Base-by-base conservation (phyloP, 2,329 filamentous ascomycete species). In the Botryotinia convoluta region DNA sequence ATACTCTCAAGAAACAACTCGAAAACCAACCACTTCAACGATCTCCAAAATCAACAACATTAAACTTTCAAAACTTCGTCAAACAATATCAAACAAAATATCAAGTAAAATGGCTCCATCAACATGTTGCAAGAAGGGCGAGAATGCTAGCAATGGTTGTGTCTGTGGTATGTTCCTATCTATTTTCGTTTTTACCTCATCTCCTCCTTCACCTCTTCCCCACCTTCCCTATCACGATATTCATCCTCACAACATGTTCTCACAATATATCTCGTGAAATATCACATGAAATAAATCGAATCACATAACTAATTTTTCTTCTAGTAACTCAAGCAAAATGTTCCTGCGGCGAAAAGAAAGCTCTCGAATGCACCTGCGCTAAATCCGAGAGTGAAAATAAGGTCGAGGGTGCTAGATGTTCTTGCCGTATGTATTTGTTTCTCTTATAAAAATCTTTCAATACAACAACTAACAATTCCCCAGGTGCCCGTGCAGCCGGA, bases 341-440 rank as follows among this genome's bases (percentile, higher is more conserved):
- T 89, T 97, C 93, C 26, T 98, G 95, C 82, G 95, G 95, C 81
- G 90, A 97, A 86, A 88, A 96, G 82, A 89, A 90, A 6, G 95
- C 95, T 68, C 89, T 97, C 67, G 87, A 95, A 82, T 98, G 95
- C 89, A 92, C 86, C 75, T 98, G 95, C 85, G 89, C 89, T 79
- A 95, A 93, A 83, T 88, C 94, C 6, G 76, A 87, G 6, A 83
- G 86, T 26, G 95, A 98, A 87, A 98, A 98, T 86, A 84, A 84
- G 59, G 82, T 93, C 72, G 82, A 86, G 10, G 93, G 93, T 10
- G 87, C 93, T 57, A 87, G 93, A 78, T 97, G 94, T 87, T 94
- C 92, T 62, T 97, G 94, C 86, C 89, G 93, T 81, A 80, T 35
- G 79, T 79, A 61, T n/a, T 8, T 14, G n/a, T n/a, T 87, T 16